Conservation (phyloP, 768 basidiomycete genomes). For the Rhodotorula taiwanensis region DNA sequence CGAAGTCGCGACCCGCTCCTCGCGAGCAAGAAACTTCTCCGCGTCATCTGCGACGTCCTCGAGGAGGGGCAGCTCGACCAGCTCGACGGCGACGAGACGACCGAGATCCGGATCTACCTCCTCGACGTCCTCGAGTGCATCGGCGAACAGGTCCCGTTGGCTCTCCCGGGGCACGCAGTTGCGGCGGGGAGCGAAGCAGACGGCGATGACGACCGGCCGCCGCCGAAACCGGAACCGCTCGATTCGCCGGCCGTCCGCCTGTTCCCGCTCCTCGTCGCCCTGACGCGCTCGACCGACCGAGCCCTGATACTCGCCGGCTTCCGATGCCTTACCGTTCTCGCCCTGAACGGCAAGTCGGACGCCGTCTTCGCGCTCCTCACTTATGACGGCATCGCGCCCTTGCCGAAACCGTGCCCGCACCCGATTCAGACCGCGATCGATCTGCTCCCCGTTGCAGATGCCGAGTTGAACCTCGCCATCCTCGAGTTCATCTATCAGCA, state of each 20-base stretch:
- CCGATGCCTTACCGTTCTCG: slow-evolving; percentile 55
- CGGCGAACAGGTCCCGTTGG: slow-evolving; percentile 33
- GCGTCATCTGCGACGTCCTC: slow-evolving; percentile 26
- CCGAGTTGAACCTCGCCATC: slow-evolving; percentile 26
- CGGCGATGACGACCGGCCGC: slow-evolving; percentile 16
- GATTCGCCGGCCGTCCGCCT: slow-evolving; percentile 51
- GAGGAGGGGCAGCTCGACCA: slow-evolving; percentile 17
- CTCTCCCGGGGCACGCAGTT: slow-evolving; percentile 24
- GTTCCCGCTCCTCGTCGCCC: slow-evolving; percentile 46
- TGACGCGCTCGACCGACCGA: slow-evolving; percentile 58
- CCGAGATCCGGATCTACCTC: slow-evolving; percentile 45
- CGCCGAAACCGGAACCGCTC: slow-evolving; percentile 34
- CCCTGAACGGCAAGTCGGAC: slow-evolving; percentile 36
- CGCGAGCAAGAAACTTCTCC: slow-evolving; percentile 45
- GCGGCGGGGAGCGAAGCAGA: background rate
- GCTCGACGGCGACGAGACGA: slow-evolving; percentile 23
- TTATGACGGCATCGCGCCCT: slow-evolving; percentile 7
- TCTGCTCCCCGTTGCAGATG: slow-evolving; percentile 36
- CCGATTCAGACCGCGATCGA: slow-evolving; percentile 36
- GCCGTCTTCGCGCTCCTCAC: slow-evolving; percentile 32
- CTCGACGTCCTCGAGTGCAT: slow-evolving; percentile 43
- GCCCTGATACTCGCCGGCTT: slow-evolving; percentile 65
- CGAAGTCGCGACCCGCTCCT: slow-evolving; percentile 60
- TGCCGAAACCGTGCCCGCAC: slow-evolving; percentile 20
- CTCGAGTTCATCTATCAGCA: slow-evolving; percentile 42